phyloP scores from a whole-genome alignment of 177 flowering plant species.

The Vitis hybrid region DNA sequence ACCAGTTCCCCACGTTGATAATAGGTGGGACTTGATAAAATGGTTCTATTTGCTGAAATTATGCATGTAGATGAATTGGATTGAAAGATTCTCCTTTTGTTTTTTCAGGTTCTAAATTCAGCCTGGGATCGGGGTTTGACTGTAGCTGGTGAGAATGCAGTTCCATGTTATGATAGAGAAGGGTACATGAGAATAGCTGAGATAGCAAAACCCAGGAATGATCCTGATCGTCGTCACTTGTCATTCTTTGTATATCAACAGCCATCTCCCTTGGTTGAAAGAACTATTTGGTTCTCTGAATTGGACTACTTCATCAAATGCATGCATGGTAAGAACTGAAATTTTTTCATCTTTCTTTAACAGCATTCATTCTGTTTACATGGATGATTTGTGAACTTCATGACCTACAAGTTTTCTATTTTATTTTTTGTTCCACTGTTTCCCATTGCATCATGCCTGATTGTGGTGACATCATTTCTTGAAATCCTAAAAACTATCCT shows the following conservation, averaged over 20 bases:
- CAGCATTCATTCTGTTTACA: too few relatives aligned
- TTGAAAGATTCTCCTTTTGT: not conserved
- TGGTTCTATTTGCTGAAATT: not conserved
- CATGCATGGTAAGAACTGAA: conserved; percentile 65
- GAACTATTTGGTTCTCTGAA: conserved; percentile 50
- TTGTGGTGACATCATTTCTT: too few relatives aligned
- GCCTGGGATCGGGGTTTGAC: conserved; percentile 76
- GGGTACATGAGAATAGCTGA: conserved; percentile 54
- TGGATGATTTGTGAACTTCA: too few relatives aligned
- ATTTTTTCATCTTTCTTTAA: not conserved
- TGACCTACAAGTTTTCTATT: too few relatives aligned
- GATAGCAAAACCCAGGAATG: conserved; percentile 69
- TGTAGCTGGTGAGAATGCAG: conserved; percentile 68
- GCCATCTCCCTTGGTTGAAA: conserved; percentile 49
- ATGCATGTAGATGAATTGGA: not conserved
- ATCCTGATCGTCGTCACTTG: conserved; percentile 65
- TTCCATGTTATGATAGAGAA: conserved; percentile 63
- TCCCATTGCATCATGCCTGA: too few relatives aligned
- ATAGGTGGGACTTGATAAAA: not conserved
- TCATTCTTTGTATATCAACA: conserved; percentile 62
- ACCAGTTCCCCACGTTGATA: not conserved
- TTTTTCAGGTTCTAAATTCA: conserved; percentile 64
- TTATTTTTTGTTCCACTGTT: too few relatives aligned
- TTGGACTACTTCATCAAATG: conserved; percentile 56
- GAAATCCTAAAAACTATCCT: too few relatives aligned